phyloP scores from a whole-genome alignment of 495 filamentous ascomycete species.

The Annulohypoxylon bovei region DNA sequence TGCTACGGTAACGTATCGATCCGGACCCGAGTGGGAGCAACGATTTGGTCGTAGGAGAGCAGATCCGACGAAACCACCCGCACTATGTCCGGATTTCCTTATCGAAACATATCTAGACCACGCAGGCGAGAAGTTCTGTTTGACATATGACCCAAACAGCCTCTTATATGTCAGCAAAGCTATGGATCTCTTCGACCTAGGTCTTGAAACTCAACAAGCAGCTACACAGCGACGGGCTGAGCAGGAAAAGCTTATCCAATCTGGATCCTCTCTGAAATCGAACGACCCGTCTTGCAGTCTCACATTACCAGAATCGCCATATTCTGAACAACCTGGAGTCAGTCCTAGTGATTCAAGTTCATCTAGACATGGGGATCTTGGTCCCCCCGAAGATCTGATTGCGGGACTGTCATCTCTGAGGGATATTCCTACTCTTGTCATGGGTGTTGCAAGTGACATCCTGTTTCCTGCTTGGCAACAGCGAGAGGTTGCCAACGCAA shows the following conservation, averaged over 20 bases:
- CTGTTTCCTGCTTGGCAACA: conserved; percentile 99
- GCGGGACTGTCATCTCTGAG: conserved; percentile 74
- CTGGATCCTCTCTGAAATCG: conserved; percentile 33
- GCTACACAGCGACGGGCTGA: conserved; percentile 53
- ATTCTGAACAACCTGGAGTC: conserved; percentile 73
- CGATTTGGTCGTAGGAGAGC: conserved; percentile 90
- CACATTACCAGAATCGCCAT: conserved; percentile 84
- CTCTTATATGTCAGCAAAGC: conserved; percentile 97
- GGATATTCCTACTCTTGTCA: conserved; percentile 81
- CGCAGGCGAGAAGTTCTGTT: conserved; percentile 97
- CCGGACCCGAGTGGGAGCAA: conserved; percentile 97
- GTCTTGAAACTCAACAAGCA: conserved; percentile 67
- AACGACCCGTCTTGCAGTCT: conserved; percentile 73
- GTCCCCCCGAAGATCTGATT: conserved; percentile 80
- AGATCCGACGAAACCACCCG: conserved; percentile 85
- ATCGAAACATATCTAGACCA: conserved; percentile 99
- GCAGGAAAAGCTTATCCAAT: conserved; percentile 42
- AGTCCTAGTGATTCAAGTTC: conserved; percentile 35
- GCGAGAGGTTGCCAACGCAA: conserved; percentile 87
- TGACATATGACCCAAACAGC: conserved; percentile 98
- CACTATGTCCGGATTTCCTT: conserved; percentile 94
- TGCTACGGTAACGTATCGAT: conserved; percentile 96
- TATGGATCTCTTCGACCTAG: conserved; percentile 98
- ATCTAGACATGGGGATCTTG: conserved; percentile 38
- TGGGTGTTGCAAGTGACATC: conserved; percentile 96